Conservation (phyloP, 768 basidiomycete species). For the Pisolithus microcarpus region DNA sequence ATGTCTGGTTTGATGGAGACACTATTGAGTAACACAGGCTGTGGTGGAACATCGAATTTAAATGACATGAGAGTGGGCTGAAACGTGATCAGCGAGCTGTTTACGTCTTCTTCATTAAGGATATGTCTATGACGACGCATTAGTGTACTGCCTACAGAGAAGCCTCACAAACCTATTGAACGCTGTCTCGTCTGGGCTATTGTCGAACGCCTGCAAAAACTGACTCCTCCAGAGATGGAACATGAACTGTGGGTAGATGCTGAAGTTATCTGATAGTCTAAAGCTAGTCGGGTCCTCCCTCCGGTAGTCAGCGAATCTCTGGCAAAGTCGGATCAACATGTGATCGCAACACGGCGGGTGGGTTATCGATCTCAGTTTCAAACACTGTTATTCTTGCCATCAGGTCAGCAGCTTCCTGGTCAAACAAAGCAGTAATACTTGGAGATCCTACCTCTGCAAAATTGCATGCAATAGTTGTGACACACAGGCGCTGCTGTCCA, state of each 20-base stretch:
- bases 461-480: too few species aligned
- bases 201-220: constrained; percentile 81
- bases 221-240: constrained; percentile 97
- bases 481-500: too few species aligned
- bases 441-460: too few species aligned
- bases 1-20: constrained; percentile 59
- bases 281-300: constrained; percentile 97
- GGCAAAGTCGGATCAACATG: constrained; percentile 60
- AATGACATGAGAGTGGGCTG: constrained; percentile 99
- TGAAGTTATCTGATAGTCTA: constrained; percentile 90
- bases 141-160: background rate
- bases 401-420: too few species aligned
- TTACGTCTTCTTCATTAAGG: constrained; percentile 94
- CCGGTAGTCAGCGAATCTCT: constrained; percentile 94
- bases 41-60: constrained; percentile 82
- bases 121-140: constrained; percentile 59
- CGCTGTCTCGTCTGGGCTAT: constrained; percentile 86
- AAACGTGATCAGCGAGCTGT: constrained; percentile 99
- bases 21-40: constrained; percentile 72
- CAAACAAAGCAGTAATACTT: too few species aligned
- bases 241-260: constrained; percentile 96
- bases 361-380: constrained; percentile 98
- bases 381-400: constrained; percentile 99
- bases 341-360: constrained; percentile 79
- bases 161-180: constrained; percentile 74